These are phyloP conservation scores for Detonula confervacea DNA, from an alignment of 352 stramenopile species.

Conservation along the genomic window DNA sequence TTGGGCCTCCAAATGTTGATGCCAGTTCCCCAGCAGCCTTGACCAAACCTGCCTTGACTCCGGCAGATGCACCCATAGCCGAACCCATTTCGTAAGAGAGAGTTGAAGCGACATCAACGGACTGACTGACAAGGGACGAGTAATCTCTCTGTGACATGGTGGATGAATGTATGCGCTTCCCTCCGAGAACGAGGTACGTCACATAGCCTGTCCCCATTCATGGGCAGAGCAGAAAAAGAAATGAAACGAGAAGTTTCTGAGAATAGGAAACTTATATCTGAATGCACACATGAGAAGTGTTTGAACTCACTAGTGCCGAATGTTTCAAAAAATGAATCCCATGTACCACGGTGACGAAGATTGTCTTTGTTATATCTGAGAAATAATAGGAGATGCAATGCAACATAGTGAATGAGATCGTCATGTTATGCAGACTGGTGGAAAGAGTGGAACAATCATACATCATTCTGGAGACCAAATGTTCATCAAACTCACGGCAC, in stretches of 20 bases:
- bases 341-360: neutral
- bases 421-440: too few relatives aligned
- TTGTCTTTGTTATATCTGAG: slow-evolving; percentile 1
- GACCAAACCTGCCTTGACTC: slow-evolving; percentile 11
- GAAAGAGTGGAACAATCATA: too few relatives aligned
- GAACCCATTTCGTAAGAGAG: neutral
- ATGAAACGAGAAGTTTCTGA: too few relatives aligned
- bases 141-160: slow-evolving; percentile 1
- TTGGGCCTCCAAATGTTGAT: slow-evolving; percentile 10
- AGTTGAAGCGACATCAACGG: slow-evolving; percentile 9
- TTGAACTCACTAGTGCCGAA: too few relatives aligned
- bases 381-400: too few relatives aligned
- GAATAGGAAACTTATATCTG: too few relatives aligned
- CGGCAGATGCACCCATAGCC: neutral
- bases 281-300: too few relatives aligned
- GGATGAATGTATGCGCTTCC: neutral
- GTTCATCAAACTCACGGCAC: neutral
- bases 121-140: slow-evolving; percentile 10
- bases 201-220: too few relatives aligned
- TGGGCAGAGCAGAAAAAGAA: too few relatives aligned
- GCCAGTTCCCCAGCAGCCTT: neutral
- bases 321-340: neutral
- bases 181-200: neutral
- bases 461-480: too few relatives aligned
- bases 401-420: too few relatives aligned